phyloP scores from a whole-genome alignment of 345 rosid species.

The Viola odorata region DNA sequence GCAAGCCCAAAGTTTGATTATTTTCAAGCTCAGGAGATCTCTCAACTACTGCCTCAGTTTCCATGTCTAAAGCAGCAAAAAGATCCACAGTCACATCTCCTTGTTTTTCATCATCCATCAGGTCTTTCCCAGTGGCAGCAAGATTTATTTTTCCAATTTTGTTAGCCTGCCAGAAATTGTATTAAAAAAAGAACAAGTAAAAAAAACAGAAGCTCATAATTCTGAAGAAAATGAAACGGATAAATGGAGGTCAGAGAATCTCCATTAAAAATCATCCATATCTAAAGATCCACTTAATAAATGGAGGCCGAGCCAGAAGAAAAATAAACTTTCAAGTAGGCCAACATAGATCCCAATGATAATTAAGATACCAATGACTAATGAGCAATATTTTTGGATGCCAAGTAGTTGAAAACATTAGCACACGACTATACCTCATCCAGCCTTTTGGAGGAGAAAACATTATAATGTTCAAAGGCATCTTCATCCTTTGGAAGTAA shows the following conservation, averaged over 20 bases:
- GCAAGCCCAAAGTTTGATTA: constrained; percentile 89
- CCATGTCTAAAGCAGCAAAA: constrained; percentile 86
- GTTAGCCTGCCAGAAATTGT: constrained; percentile 57
- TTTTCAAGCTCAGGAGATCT: constrained; percentile 70
- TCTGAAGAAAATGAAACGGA: neutral
- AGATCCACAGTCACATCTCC: constrained; percentile 92
- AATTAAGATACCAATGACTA: neutral
- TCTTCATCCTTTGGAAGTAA: constrained; percentile 91
- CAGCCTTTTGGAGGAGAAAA: constrained; percentile 63
- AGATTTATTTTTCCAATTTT: constrained; percentile 97
- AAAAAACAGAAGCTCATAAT: neutral
- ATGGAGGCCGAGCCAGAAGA: too few relatives aligned
- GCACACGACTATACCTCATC: constrained; percentile 60
- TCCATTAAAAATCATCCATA: constrained; percentile 6
- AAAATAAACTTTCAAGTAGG: neutral
- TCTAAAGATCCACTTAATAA: neutral
- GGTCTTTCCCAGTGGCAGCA: constrained; percentile 99
- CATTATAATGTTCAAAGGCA: constrained; percentile 71
- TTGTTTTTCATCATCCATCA: constrained; percentile 98
- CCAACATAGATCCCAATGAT: neutral
- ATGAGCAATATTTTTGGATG: neutral
- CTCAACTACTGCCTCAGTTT: constrained; percentile 81
- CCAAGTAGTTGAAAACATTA: neutral
- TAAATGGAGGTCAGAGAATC: neutral
- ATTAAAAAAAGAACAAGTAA: neutral